Base-by-base conservation (phyloP, 2,329 filamentous ascomycete species). In the Diaporthe capsici region DNA sequence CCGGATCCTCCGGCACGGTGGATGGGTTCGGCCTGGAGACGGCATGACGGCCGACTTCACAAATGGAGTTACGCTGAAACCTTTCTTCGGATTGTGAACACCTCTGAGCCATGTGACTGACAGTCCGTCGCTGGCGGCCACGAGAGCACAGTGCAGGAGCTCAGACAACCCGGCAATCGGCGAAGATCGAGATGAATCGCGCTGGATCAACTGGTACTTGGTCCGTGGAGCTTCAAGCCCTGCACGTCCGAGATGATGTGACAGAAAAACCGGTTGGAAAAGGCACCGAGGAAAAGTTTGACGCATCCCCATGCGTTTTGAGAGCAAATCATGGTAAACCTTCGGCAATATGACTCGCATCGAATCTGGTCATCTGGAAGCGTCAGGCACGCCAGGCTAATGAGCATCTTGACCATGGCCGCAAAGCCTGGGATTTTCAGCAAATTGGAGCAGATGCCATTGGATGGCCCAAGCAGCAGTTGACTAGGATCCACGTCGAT, bases 401-500 rank as follows among this genome's bases (percentile, higher is more conserved):
- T 31, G 47, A 28, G 44, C 34, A 49, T 51, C 39, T 37, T 44
- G 25, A 22, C 9, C 25, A 28, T 31, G 42, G 42, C 17, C 22
- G 60, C 15, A 22, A 57, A 42, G 42, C 28, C 25, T 20, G 42
- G n/a, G 31, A 31, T 55, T 49, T 55, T 20, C 57, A 42, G 37
- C 58, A 73, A 63, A 63, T 63, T 53, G 42, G 58, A 55, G 72
- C 55, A 67, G 28, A 44, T 58, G 58, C 65, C 57, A 53, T 55
- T 71, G 58, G 47, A 28, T 39, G 72, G 67, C 67, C 67, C 58
- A 61, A 67, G 75, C 75, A 57, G 51, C 37, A 28, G 25, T 55
- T 42, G 72, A 57, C 75, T 57, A 39, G 75, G 75, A 42, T 76
- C 57, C 75, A 76, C 67, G 75, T 75, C 72, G 51, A 67, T 74